phyloP scores from a whole-genome alignment of 2,329 filamentous ascomycete species.

The Microsporum canis region DNA sequence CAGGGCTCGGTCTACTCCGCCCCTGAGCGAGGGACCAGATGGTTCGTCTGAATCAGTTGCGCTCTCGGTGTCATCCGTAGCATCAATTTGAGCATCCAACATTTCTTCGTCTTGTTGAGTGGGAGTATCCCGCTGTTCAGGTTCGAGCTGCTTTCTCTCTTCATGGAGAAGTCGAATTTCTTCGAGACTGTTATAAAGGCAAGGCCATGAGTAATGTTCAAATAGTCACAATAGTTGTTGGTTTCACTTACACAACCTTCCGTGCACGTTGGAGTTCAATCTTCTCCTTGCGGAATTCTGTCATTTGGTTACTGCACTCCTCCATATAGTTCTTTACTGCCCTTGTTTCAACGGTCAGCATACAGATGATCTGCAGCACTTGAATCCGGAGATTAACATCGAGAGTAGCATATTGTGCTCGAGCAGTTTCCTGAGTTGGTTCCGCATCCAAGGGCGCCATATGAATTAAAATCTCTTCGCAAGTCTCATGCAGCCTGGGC shows the following conservation, averaged over 20 bases:
- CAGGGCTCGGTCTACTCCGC: constrained; percentile 56
- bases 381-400: constrained; percentile 74
- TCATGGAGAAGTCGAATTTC: constrained; percentile 38
- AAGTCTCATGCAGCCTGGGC: constrained; percentile 55
- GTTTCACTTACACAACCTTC: constrained; percentile 44
- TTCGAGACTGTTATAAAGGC: constrained; percentile 24
- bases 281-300: constrained; percentile 85
- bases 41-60: constrained; percentile 27
- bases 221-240: neutral
- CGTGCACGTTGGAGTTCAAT: constrained; percentile 80
- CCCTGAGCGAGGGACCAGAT: constrained; percentile 46
- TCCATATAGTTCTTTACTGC: constrained; percentile 81
- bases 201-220: neutral
- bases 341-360: constrained; percentile 76
- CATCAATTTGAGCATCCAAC: constrained; percentile 48
- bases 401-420: constrained; percentile 58
- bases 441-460: constrained; percentile 70
- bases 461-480: constrained; percentile 66
- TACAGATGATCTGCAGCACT: constrained; percentile 72
- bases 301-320: constrained; percentile 88
- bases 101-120: constrained; percentile 29
- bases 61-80: constrained; percentile 37
- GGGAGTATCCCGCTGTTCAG: constrained; percentile 35
- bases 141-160: constrained; percentile 38
- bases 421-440: constrained; percentile 63